phyloP scores from a whole-genome alignment of 1,139 yeast species.

The Martiniozyma asiatica region DNA sequence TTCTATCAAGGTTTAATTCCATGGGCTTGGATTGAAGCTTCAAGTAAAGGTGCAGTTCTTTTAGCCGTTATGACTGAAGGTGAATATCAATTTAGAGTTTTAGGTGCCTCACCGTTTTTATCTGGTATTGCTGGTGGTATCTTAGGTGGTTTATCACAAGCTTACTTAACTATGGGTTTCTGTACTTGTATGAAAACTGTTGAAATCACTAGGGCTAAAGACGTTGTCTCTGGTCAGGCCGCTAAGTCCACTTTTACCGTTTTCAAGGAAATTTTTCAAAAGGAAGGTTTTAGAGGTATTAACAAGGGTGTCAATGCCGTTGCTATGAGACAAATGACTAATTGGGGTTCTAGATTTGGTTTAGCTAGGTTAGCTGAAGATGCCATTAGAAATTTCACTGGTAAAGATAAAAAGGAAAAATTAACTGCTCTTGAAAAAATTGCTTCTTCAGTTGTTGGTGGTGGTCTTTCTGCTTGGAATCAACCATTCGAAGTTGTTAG shows the following conservation, averaged over 20 bases:
- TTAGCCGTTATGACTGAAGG: slow-evolving; percentile 88
- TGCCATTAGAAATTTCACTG: slow-evolving; percentile 51
- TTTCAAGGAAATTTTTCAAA: slow-evolving; percentile 68
- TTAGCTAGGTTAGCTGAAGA: slow-evolving; percentile 87
- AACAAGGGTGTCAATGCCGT: slow-evolving; percentile 99
- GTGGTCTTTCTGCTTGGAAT: slow-evolving; percentile 97
- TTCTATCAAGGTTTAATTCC: slow-evolving; percentile 97
- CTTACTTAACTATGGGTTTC: slow-evolving; percentile 93
- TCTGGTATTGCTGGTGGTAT: slow-evolving; percentile 95
- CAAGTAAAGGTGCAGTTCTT: slow-evolving; percentile 96
- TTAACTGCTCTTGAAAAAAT: slow-evolving; percentile 72
- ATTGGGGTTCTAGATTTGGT: slow-evolving; percentile 98
- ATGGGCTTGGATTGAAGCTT: slow-evolving; percentile 99
- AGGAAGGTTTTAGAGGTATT: slow-evolving; percentile 87
- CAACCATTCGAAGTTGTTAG: slow-evolving; percentile 97
- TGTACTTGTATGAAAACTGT: slow-evolving; percentile 98
- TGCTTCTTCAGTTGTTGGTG: slow-evolving; percentile 82
- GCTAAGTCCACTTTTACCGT: slow-evolving; percentile 77
- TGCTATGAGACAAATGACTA: slow-evolving; percentile 95
- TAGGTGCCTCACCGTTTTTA: slow-evolving; percentile 61
- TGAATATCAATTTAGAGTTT: slow-evolving; percentile 57
- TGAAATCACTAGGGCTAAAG: slow-evolving; percentile 85
- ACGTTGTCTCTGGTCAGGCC: slow-evolving; percentile 55
- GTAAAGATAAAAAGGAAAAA: slow-evolving; percentile 42
- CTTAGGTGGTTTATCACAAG: slow-evolving; percentile 90